phyloP scores from a whole-genome alignment of 306 rosid genomes.

The Quillaja saponaria region DNA sequence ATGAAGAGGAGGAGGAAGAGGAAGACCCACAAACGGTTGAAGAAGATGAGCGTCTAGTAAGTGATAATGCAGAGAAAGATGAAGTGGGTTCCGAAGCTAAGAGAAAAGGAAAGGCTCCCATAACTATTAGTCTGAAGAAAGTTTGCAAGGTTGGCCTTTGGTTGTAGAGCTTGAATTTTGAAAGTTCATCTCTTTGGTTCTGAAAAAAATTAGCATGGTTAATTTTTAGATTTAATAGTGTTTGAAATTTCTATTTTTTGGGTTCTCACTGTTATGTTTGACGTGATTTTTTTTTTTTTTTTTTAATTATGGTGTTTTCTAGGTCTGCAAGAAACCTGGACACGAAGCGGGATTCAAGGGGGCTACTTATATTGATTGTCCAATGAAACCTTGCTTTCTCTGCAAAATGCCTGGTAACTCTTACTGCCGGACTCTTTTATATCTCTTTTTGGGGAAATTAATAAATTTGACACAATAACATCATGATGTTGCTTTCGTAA shows the following conservation, averaged over 20 bases:
- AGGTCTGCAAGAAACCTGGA: conserved; percentile 90
- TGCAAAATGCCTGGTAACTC: conserved; percentile 84
- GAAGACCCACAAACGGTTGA: conserved; percentile 12
- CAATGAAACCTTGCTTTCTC: conserved; percentile 98
- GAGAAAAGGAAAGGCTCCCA: conserved; percentile 62
- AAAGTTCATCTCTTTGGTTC: too few species aligned
- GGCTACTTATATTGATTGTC: conserved; percentile 94
- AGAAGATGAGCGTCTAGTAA: conserved; percentile 26
- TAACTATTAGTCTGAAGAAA: conserved; percentile 68
- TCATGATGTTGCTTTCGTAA: background rate
- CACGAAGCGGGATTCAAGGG: conserved; percentile 98
- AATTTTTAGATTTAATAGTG: background rate
- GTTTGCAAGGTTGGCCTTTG: conserved; percentile 66
- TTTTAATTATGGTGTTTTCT: conserved; percentile 12
- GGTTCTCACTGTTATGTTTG: background rate
- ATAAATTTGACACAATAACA: too few species aligned
- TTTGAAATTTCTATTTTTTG: background rate
- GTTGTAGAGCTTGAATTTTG: too few species aligned
- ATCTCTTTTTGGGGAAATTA: too few species aligned
- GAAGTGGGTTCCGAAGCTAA: conserved; percentile 45
- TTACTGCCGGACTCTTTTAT: too few species aligned
- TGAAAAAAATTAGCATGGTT: too few species aligned
- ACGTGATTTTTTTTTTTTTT: background rate
- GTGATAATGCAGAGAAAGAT: conserved; percentile 27
- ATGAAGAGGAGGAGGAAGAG: conserved; percentile 36